Conservation (phyloP, 139 green algal species). For the Chlamydomonas eustigma region DNA sequence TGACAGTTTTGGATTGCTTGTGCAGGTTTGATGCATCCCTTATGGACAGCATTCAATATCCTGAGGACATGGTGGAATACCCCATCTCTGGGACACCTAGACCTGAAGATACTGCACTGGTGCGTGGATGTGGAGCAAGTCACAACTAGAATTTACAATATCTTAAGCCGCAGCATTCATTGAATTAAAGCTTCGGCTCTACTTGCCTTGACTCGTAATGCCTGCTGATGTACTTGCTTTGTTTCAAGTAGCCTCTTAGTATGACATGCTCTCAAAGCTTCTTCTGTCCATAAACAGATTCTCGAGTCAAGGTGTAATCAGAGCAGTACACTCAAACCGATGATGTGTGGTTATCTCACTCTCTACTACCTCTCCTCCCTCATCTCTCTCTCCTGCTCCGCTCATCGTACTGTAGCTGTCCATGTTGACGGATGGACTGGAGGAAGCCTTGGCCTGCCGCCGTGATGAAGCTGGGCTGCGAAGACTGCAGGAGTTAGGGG, state of each 20-base stretch:
- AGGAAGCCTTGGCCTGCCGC: not conserved
- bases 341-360: no score
- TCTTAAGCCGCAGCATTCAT: not conserved
- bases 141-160: not conserved
- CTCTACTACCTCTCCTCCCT: not conserved
- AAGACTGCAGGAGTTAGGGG: not conserved
- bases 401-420: not conserved
- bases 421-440: not conserved
- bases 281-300: not conserved
- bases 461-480: not conserved
- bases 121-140: not conserved
- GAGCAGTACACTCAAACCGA: no score
- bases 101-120: not conserved
- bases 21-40: not conserved
- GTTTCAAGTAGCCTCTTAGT: not conserved
- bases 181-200: not conserved
- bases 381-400: not conserved
- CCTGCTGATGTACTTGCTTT: not conserved
- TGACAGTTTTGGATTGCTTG: no score
- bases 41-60: not conserved
- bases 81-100: not conserved
- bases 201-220: not conserved
- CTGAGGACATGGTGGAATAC: not conserved
- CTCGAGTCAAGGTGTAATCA: no score
- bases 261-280: not conserved